phyloP scores from a whole-genome alignment of 441 rosid genomes.

The Francoa sonchifolia region DNA sequence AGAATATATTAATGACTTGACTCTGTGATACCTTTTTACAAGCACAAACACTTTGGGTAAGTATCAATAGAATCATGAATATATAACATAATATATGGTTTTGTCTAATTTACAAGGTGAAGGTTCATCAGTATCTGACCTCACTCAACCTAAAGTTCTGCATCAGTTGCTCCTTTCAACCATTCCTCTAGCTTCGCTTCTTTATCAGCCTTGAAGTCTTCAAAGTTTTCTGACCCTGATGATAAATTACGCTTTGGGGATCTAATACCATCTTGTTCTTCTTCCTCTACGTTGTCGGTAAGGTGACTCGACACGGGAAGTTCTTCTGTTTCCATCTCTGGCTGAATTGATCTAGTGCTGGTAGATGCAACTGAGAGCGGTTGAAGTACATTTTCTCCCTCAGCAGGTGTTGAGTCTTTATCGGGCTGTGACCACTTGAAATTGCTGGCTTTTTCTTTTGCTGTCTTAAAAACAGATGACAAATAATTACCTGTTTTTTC shows the following conservation, averaged over 20 bases:
- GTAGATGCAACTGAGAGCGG: conserved; percentile 26
- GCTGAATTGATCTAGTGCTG: conserved; percentile 26
- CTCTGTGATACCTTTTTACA: too few species aligned
- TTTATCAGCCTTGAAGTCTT: conserved; percentile 64
- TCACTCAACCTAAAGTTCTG: conserved; percentile 1
- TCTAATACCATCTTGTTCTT: conserved; percentile 15
- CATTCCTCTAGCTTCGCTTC: conserved; percentile 78
- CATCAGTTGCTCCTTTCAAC: conserved; percentile 37
- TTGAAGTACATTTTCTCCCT: conserved; percentile 17
- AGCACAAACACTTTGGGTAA: too few species aligned
- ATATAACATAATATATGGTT: too few species aligned
- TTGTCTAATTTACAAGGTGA: conserved; percentile 19
- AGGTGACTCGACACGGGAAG: conserved; percentile 34
- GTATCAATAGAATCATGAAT: too few species aligned
- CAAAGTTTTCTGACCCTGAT: conserved; percentile 27
- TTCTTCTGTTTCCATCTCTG: conserved; percentile 41
- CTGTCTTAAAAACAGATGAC: conserved; percentile 54
- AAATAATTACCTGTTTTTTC: conserved; percentile 29
- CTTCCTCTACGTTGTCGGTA: conserved; percentile 24
- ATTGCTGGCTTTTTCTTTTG: conserved; percentile 60
- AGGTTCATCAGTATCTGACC: neutral
- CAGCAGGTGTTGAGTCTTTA: too few species aligned
- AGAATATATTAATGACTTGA: too few species aligned
- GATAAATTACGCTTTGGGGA: conserved; percentile 3
- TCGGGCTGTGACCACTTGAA: conserved; percentile 68